Evolutionary conservation across 495 filamentous ascomycete genomes (phyloP), one percentile per base, ranked within the genome.

Genomic region (Penicillium steckii): DNA sequence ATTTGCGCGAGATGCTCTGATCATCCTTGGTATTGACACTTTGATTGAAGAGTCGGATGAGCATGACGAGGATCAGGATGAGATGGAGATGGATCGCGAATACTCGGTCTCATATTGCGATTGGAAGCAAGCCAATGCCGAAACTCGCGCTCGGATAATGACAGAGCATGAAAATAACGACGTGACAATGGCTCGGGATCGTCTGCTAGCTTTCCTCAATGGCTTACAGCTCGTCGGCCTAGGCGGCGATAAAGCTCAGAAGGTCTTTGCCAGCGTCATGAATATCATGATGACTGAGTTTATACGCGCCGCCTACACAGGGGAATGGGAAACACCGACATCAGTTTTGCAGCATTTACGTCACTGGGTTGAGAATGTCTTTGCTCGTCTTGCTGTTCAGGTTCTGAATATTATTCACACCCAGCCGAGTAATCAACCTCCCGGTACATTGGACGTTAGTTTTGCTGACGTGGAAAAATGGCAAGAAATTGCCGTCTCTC

Each of bases 231-330:
- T 81, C 21, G 84, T 92, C 7, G 91, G 90, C 0, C 65, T 95
- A 44, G 88, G 84, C 8, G 87, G 86, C 7, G 84, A 89, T 52
- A 79, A 77, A 47, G 88, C 88, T 44, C 87, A 92, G 61, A 79
- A 86, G 38, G 77, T 87, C 10, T 90, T 94, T 56, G 90, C 88
- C 19, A 76, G 84, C 52, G 78, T 90, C 37, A 89, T 91, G 80
- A 80, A 87, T 56, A 66, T 72, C 17, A 79, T 85, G 60, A 81
- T 91, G 80, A 81, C 76, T n/a, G 67, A 76, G 23, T 87, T 86
- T 58, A 77, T 91, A 27, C 74, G 71, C 30, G 68, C 77, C 10
- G 76, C 80, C 0, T 91, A 85, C 62, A 75, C 80, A 4, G 75
- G 73, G 0, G 63, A 81, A 41, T 89, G 86, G 86, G 66, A 73